Evolutionary conservation across 305 asterid genomes (phyloP).

Genomic region (Fraxinus baroniana): DNA sequence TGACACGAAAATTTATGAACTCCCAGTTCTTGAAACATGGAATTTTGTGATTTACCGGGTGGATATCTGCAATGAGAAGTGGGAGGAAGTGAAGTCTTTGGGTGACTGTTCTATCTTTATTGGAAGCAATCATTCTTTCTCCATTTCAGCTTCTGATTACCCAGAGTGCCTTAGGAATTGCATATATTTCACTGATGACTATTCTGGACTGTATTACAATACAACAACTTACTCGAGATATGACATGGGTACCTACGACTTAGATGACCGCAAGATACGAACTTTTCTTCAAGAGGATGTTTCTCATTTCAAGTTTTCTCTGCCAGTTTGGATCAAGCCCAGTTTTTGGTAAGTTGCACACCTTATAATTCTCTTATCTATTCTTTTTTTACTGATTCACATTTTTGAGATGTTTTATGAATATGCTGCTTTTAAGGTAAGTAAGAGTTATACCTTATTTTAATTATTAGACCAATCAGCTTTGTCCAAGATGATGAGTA

Average conservation of each 20-base stretch:
- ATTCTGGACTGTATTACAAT: constrained; percentile 19
- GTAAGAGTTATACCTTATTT: too few relatives aligned
- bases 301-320: constrained; percentile 11
- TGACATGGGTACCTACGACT: constrained; percentile 28
- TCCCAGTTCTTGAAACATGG: constrained; percentile 7
- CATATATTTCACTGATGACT: constrained; percentile 39
- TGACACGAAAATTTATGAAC: not conserved
- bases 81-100: constrained; percentile 24
- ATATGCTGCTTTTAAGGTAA: too few relatives aligned
- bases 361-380: not conserved
- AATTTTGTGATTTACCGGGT: constrained; percentile 19
- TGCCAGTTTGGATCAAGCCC: constrained; percentile 31
- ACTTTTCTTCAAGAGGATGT: constrained; percentile 13
- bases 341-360: not conserved
- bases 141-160: constrained; percentile 15
- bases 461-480: too few relatives aligned
- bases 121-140: constrained; percentile 31
- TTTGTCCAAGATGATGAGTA: too few relatives aligned
- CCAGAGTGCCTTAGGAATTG: constrained; percentile 27
- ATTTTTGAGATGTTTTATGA: not conserved
- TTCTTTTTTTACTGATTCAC: not conserved
- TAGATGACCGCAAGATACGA: constrained; percentile 12
- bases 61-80: constrained; percentile 6
- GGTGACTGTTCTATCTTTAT: constrained; percentile 28
- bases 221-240: not conserved